Evolutionary conservation across 1,139 yeast species (phyloP).

Genomic region (Yarrowia galli): DNA sequence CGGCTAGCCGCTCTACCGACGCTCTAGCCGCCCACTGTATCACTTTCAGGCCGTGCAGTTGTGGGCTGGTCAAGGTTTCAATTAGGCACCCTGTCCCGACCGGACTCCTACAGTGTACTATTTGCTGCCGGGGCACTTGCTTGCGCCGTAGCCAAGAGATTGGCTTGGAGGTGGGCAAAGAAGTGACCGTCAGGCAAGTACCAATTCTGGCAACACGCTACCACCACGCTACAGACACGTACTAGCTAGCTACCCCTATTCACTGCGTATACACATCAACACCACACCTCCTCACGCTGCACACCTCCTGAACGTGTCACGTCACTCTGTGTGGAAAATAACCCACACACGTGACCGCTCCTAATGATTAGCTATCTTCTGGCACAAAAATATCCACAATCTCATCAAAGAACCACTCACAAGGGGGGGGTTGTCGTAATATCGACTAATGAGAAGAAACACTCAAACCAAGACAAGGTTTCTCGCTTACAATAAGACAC

Average conservation of each 20-base stretch:
- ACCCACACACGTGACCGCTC: neutral
- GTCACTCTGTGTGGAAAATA: neutral
- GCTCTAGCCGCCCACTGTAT: neutral
- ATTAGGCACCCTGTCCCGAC: neutral
- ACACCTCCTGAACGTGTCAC: neutral
- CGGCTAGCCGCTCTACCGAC: neutral
- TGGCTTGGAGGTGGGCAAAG: too few relatives aligned
- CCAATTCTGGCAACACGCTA: too few relatives aligned
- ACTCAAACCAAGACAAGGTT: neutral
- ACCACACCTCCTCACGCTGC: too few relatives aligned
- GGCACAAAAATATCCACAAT: neutral
- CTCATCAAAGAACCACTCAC: neutral
- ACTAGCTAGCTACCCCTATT: neutral
- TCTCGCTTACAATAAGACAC: constrained; percentile 1
- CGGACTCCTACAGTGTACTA: too few relatives aligned
- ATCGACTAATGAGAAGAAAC: neutral
- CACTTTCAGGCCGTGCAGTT: neutral
- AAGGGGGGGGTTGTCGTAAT: neutral
- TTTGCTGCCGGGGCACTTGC: too few relatives aligned
- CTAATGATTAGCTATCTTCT: neutral
- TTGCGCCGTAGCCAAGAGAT: too few relatives aligned
- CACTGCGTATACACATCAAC: too few relatives aligned
- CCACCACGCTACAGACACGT: too few relatives aligned
- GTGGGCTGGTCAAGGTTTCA: constrained; percentile 10
- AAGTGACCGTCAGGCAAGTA: too few relatives aligned